These are phyloP conservation scores for Neopestalotiopsis rosae DNA, from an alignment of 2,329 filamentous ascomycete genomes.

Conservation along the genomic window DNA sequence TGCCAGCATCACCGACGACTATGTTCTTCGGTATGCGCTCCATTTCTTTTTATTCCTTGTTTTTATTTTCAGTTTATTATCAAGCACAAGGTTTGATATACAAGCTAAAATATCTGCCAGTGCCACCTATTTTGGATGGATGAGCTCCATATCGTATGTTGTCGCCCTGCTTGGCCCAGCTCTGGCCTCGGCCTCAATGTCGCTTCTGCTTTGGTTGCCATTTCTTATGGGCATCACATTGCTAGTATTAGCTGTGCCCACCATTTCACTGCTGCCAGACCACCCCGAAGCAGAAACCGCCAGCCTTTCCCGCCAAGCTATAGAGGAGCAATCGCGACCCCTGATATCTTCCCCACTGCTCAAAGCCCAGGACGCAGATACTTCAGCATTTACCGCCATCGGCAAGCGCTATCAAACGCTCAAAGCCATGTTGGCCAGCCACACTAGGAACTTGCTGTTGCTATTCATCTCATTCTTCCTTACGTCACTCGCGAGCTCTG, in stretches of 20 bases:
- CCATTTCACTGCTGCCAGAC: conserved; percentile 36
- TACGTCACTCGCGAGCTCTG: conserved; percentile 54
- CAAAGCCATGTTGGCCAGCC: conserved; percentile 38
- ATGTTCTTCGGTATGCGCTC: conserved; percentile 38
- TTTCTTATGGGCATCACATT: conserved; percentile 47
- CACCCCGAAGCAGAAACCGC: conserved; percentile 11
- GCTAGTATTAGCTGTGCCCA: conserved; percentile 39
- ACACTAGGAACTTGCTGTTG: conserved; percentile 47
- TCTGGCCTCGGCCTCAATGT: conserved; percentile 52
- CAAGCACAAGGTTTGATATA: neutral
- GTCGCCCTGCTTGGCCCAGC: conserved; percentile 52
- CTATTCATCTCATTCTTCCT: conserved; percentile 51
- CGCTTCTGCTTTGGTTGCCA: conserved; percentile 47
- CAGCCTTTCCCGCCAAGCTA: neutral
- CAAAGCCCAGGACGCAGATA: conserved; percentile 38
- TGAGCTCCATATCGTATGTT: conserved; percentile 53
- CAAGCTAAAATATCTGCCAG: conserved; percentile 30
- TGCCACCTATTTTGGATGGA: conserved; percentile 56
- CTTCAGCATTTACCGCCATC: conserved; percentile 29
- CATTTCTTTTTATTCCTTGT: no score
- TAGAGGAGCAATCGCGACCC: conserved; percentile 41
- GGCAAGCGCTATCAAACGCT: conserved; percentile 36
- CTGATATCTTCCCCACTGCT: conserved; percentile 45
- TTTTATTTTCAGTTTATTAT: neutral
- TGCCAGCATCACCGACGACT: conserved; percentile 48